These are phyloP conservation scores for Amniculicola lignicola DNA, from an alignment of 495 filamentous ascomycete species.

Conservation along the genomic window DNA sequence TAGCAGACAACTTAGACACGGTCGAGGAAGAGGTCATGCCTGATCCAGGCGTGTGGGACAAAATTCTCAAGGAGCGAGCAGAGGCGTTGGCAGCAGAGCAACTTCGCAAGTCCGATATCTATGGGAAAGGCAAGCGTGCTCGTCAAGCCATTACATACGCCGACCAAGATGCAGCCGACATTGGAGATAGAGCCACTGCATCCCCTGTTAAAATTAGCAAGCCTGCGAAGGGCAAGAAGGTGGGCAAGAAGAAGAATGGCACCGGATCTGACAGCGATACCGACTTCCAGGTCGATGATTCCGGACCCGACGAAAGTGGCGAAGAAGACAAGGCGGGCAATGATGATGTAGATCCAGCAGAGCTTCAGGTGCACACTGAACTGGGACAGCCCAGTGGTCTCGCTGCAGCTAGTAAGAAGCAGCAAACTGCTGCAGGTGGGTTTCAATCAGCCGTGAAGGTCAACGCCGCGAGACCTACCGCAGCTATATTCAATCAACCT, in stretches of 20 bases:
- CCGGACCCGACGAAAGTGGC: constrained; percentile 38
- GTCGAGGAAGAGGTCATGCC: constrained; percentile 49
- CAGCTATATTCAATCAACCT: neutral
- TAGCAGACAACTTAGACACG: constrained; percentile 59
- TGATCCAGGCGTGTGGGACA: constrained; percentile 77
- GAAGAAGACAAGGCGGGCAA: constrained; percentile 37
- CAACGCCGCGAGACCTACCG: neutral
- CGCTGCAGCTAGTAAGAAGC: constrained; percentile 10
- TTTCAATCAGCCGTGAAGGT: neutral
- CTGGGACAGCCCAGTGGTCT: constrained; percentile 17
- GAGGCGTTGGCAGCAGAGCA: constrained; percentile 67
- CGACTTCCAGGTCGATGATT: constrained; percentile 49
- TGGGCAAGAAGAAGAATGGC: constrained; percentile 41
- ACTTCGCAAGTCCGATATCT: constrained; percentile 58
- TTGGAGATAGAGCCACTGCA: constrained; percentile 14
- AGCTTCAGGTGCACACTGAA: constrained; percentile 38
- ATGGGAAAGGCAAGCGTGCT: constrained; percentile 78
- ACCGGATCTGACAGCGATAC: constrained; percentile 46
- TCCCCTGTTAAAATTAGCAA: no score
- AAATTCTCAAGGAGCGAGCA: constrained; percentile 79
- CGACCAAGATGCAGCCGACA: constrained; percentile 25
- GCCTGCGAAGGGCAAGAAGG: constrained; percentile 33
- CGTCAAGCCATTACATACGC: constrained; percentile 48
- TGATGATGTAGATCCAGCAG: no score
- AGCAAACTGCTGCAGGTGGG: constrained; percentile 12